Evolutionary conservation across 768 basidiomycete genomes (phyloP), one percentile per base, ranked within the genome.

Genomic region (Crucibulum laeve): DNA sequence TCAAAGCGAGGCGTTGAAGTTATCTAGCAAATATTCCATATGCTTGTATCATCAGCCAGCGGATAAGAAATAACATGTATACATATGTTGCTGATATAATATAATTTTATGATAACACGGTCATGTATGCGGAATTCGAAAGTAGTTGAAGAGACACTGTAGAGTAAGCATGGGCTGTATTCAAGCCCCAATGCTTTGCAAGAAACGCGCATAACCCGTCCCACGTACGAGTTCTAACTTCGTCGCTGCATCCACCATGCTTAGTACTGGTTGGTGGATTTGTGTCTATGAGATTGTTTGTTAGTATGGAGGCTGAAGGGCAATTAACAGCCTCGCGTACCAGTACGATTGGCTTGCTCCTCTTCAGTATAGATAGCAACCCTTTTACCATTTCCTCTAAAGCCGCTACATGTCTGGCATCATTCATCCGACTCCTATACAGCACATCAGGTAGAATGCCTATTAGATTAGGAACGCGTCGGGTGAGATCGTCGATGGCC

Each of bases 321-420:
- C 19, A 8, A 35, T 41, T 46, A 17, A 10, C 43, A 33, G 38
- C 38, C 25, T 38, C 15, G 72, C 81, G 43, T 49, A 87, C 88
- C 62, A 88, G 56, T 11, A 73, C 71, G 3, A 78, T 60, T 7
- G 85, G 84, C 43, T 72, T 75, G 39, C 76, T 67, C 46, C 73
- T 76, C 55, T 86, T 82, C 25, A 84, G 71, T 28, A 76, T 65
- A 15, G 63, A 61, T 30, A 85, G 71, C 46, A 91, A 55, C n/a
- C 73, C 70, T 2, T 76, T 68, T 37, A 82, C 74, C 84, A 91
- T 91, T 53, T 82, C 80, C 21, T 83, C 75, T 36, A 87, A 55
- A 4, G 87, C 87, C 7, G 83, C 83, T 43, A 67, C 74, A 60
- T 88, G 85, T 41, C 83, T 70, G n/a, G 71, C 61, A 51, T 90